Conservation (phyloP, 768 basidiomycete species). For the Boletus vinaceobasis region DNA sequence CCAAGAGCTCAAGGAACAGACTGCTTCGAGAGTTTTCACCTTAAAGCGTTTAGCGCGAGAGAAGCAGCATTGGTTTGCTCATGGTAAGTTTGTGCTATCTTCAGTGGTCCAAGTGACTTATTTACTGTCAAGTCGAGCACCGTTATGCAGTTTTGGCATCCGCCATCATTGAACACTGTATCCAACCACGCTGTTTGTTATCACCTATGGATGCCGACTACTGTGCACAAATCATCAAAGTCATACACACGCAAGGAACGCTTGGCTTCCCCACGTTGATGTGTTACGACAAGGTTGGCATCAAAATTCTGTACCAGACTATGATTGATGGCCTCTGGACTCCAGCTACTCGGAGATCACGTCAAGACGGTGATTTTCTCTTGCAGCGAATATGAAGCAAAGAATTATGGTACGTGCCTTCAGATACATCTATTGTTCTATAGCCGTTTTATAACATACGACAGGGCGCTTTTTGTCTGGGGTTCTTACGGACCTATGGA, state of each 20-base stretch:
- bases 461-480: slow-evolving; percentile 84
- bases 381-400: slow-evolving; percentile 94
- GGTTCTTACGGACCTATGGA: slow-evolving; percentile 70
- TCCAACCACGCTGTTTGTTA: slow-evolving; percentile 87
- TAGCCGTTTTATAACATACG: background rate
- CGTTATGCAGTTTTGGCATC: slow-evolving; percentile 48
- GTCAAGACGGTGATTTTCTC: slow-evolving; percentile 84
- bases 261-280: slow-evolving; percentile 82
- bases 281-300: slow-evolving; percentile 75
- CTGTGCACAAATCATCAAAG: slow-evolving; percentile 86
- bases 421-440: background rate
- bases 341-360: slow-evolving; percentile 78
- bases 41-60: slow-evolving; percentile 74
- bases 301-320: background rate
- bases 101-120: slow-evolving; percentile 4
- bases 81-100: slow-evolving; percentile 36
- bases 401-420: slow-evolving; percentile 73
- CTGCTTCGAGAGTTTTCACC: slow-evolving; percentile 66
- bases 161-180: slow-evolving; percentile 82
- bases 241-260: slow-evolving; percentile 85
- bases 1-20: slow-evolving; percentile 75
- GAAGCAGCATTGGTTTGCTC: slow-evolving; percentile 80
- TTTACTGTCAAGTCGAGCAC: slow-evolving; percentile 25
- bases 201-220: slow-evolving; percentile 97
- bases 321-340: slow-evolving; percentile 4